Evolutionary conservation across 1,284 basidiomycete species (phyloP), one percentile per base, ranked within the genome.

Genomic region (Filobasidium uniguttulatum): DNA sequence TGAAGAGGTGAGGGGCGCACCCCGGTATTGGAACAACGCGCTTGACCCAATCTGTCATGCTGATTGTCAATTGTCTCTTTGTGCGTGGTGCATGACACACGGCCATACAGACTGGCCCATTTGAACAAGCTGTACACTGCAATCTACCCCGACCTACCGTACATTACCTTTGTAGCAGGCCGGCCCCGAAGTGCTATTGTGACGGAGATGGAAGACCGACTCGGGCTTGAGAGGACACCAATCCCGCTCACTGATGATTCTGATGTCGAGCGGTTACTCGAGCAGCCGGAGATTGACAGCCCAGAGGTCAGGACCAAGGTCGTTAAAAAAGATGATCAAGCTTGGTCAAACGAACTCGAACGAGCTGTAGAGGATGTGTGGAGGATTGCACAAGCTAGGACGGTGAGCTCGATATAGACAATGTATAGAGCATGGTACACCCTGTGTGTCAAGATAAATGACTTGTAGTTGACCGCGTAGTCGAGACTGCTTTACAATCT

Each of bases 131-230:
- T 79, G 52, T 93, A 91, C 62, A 84, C 87, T 63, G 70, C 63
- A 23, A 70, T 71, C 46, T 93, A 81, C 60, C 80, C 83, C 0
- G 79, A 80, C 1, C 66, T 93, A 53, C 74, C 82, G 23, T 93
- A 86, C 62, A 84, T 91, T 68, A 91, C 87, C 3, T 93, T 90
- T 62, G 89, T 93, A 40, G 86, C 88, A 62, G 85, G 85, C 29
- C 75, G 89, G 50, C 75, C 77, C 49, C 73, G 88, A 41, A 74
- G 75, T 25, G 75, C 67, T 41, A 81, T 93, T 57, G 79, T 80
- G 40, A 74, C 78, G 55, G 86, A 89, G 68, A 79, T 93, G 75
- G 85, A 90, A 65, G 72, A 70, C 45, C 72, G 71, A 52, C 71
- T 88, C 31, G 72, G 70, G 4, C 35, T 68, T 5, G 35, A 31